These are phyloP conservation scores for Centella asiatica DNA, from an alignment of 129 eudicot species.

Conservation along the genomic window DNA sequence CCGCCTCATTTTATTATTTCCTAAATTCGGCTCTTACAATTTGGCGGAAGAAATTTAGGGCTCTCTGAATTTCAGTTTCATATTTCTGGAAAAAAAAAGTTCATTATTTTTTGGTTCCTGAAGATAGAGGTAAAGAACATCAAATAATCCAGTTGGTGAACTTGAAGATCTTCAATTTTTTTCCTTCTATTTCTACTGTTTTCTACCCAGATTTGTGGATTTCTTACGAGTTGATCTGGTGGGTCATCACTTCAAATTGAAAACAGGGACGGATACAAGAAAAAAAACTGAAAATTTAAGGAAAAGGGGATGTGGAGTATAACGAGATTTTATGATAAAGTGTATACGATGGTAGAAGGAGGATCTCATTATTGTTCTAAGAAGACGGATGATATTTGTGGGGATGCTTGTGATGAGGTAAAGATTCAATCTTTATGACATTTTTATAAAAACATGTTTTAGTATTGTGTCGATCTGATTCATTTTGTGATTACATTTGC, in stretches of 20 bases:
- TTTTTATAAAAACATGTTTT: not conserved
- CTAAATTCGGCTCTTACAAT: not conserved
- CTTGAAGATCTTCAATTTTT: not conserved
- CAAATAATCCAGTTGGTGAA: not conserved
- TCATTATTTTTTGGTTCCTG: not conserved
- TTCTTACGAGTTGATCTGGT: too few species aligned
- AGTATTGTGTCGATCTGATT: slow-evolving; percentile 3
- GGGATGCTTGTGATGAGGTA: slow-evolving; percentile 59
- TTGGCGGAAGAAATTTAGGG: slow-evolving; percentile 24
- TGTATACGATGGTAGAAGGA: slow-evolving; percentile 65
- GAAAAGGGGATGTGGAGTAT: slow-evolving; percentile 29
- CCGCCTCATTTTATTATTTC: not conserved
- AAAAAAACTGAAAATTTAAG: not conserved
- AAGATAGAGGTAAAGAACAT: not conserved
- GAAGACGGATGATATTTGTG: slow-evolving; percentile 73
- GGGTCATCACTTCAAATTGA: not conserved
- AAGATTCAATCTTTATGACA: slow-evolving; percentile 2
- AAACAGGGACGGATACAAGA: too few species aligned
- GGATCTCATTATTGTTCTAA: slow-evolving; percentile 88
- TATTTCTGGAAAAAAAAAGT: not conserved
- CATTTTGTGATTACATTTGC: slow-evolving; percentile 6
- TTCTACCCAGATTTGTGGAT: too few species aligned
- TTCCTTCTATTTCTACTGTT: not conserved
- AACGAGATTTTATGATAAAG: slow-evolving; percentile 53
- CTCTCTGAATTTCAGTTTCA: slow-evolving; percentile 5